Evolutionary conservation across 257 asterid species (phyloP).

Genomic region (Solanum clarkiae): DNA sequence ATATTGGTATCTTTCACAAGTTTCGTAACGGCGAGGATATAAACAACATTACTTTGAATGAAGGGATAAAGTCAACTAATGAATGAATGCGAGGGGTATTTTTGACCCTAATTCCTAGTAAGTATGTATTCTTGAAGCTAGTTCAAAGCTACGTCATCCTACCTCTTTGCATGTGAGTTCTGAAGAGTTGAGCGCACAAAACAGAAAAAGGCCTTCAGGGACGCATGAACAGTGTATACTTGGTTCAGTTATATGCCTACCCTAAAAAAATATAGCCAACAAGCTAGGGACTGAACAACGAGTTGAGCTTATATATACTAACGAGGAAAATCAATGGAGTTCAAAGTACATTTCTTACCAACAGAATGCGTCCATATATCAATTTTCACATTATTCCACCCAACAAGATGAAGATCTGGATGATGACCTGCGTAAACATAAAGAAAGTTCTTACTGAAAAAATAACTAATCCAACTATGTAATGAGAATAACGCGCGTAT

Average conservation of each 20-base stretch:
- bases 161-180: not conserved
- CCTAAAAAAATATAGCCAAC: not conserved
- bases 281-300: not conserved
- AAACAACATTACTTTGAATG: too few relatives aligned
- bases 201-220: not conserved
- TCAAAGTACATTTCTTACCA: constrained; percentile 30
- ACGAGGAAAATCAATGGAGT: constrained; percentile 2
- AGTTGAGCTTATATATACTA: not conserved
- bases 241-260: not conserved
- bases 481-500: not conserved
- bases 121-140: not conserved
- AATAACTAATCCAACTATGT: not conserved
- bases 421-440: constrained; percentile 57
- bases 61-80: too few relatives aligned
- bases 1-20: too few relatives aligned
- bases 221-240: not conserved
- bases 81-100: too few relatives aligned
- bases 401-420: constrained; percentile 97
- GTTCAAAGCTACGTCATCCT: not conserved
- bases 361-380: constrained; percentile 95
- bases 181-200: not conserved
- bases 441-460: not conserved
- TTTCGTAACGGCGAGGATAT: too few relatives aligned
- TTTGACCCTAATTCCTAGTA: too few relatives aligned
- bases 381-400: constrained; percentile 85